A percentile compares a stretch with the other conserved stretches of the same genome.
Evolutionary conservation across 768 basidiomycete genomes (phyloP).

Genomic region (Tephrocybe sp.): DNA sequence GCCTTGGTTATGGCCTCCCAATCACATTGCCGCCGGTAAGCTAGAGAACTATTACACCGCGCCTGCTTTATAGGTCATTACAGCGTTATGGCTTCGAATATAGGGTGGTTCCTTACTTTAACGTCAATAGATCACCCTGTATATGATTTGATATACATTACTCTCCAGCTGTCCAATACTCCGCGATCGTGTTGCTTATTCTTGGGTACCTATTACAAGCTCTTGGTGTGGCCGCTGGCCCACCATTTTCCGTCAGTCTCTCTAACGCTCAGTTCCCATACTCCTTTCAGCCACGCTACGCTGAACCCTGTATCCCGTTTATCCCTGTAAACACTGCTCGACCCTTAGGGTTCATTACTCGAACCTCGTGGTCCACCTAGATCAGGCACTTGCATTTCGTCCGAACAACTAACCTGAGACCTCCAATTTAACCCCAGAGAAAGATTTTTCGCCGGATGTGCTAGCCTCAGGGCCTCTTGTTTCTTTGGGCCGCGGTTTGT

Average conservation of each 20-base stretch:
- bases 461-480: not conserved
- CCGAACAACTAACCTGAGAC: not conserved
- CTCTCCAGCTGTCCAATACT: too few relatives aligned
- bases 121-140: constrained; percentile 8
- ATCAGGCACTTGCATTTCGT: not conserved
- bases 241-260: too few relatives aligned
- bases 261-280: too few relatives aligned
- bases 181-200: not conserved
- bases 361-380: not conserved
- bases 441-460: not conserved
- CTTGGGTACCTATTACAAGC: too few relatives aligned
- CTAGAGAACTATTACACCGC: constrained; percentile 5
- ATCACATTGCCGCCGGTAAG: constrained; percentile 9
- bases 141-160: constrained; percentile 8
- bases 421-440: not conserved
- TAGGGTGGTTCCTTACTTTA: constrained; percentile 1
- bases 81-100: constrained; percentile 4
- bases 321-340: constrained; percentile 12
- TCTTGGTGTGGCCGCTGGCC: too few relatives aligned
- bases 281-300: too few relatives aligned
- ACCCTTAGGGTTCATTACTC: constrained; percentile 1
- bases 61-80: not conserved
- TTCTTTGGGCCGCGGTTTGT: not conserved
- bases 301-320: constrained; percentile 2
- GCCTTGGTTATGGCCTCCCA: not conserved